These are phyloP conservation scores for Nitzschia sp. DNA, from an alignment of 108 stramenopile species.

Conservation along the genomic window DNA sequence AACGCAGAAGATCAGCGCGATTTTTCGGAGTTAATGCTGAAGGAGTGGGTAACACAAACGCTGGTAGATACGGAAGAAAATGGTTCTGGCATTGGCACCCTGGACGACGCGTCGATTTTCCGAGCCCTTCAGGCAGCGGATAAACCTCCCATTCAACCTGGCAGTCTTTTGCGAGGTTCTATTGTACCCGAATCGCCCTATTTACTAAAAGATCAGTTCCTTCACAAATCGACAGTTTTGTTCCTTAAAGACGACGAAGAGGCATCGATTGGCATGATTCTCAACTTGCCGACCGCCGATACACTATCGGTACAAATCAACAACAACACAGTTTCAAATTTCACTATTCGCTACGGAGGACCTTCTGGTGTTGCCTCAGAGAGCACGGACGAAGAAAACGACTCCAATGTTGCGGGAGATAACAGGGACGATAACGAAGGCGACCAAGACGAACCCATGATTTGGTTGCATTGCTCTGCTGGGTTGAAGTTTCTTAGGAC, in stretches of 20 bases:
- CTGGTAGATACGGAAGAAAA: slow-evolving; percentile 25
- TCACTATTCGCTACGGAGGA: slow-evolving; percentile 64
- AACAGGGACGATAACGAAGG: not conserved
- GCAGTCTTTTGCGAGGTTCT: slow-evolving; percentile 24
- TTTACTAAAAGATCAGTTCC: slow-evolving; percentile 55
- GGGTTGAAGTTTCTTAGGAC: slow-evolving; percentile 27
- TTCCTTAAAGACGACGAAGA: slow-evolving; percentile 55
- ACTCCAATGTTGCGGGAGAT: not conserved
- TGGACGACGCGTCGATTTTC: slow-evolving; percentile 28
- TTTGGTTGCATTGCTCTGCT: slow-evolving; percentile 48
- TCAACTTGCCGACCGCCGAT: slow-evolving; percentile 53
- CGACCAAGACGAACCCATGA: slow-evolving; percentile 24
- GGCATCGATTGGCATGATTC: slow-evolving; percentile 45
- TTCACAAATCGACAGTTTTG: slow-evolving; percentile 61
- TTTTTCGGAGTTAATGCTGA: slow-evolving; percentile 61
- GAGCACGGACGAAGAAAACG: too few species aligned
- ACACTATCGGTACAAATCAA: slow-evolving; percentile 26
- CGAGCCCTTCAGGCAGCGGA: slow-evolving; percentile 27
- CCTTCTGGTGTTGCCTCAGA: slow-evolving; percentile 8
- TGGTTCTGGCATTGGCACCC: not conserved
- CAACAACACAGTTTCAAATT: slow-evolving; percentile 2
- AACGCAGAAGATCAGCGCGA: not conserved
- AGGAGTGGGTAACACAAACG: slow-evolving; percentile 52
- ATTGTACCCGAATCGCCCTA: slow-evolving; percentile 25
- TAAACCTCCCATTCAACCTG: not conserved